phyloP scores from a whole-genome alignment of 225 moss, liverwort and hornwort genomes.

The Anthoceros angustus region DNA sequence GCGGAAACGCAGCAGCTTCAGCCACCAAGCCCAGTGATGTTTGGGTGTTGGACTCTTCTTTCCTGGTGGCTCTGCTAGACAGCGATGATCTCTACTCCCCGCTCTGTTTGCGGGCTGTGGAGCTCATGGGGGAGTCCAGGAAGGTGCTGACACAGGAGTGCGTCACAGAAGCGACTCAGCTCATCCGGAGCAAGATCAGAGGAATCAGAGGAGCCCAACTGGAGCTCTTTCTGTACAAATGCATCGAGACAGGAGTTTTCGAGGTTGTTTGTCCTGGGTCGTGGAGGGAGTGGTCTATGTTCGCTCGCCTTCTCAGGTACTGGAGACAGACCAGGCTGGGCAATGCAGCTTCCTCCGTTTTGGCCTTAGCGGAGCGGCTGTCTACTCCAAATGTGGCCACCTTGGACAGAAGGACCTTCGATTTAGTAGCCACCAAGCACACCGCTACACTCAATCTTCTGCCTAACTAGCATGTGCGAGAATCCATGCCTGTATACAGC shows the following conservation, averaged over 20 bases:
- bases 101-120: background rate
- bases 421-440: no score
- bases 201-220: background rate
- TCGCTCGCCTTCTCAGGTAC: no score
- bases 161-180: background rate
- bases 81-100: conserved; percentile 2
- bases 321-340: no score
- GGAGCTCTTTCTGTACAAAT: conserved; percentile 2
- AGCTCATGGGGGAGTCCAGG: background rate
- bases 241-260: background rate
- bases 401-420: no score
- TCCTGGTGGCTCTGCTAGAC: conserved; percentile 1
- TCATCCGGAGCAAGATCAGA: conserved; percentile 1
- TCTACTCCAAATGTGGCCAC: no score
- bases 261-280: background rate
- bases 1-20: background rate
- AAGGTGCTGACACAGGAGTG: background rate
- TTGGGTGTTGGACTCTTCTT: background rate
- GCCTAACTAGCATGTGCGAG: no score
- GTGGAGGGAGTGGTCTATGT: no score
- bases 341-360: no score
- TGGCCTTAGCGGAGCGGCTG: no score
- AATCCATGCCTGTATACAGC: no score
- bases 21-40: background rate
- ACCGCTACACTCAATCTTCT: no score